Conservation (phyloP, 352 stramenopile genomes). For the Phytophthora sp. region DNA sequence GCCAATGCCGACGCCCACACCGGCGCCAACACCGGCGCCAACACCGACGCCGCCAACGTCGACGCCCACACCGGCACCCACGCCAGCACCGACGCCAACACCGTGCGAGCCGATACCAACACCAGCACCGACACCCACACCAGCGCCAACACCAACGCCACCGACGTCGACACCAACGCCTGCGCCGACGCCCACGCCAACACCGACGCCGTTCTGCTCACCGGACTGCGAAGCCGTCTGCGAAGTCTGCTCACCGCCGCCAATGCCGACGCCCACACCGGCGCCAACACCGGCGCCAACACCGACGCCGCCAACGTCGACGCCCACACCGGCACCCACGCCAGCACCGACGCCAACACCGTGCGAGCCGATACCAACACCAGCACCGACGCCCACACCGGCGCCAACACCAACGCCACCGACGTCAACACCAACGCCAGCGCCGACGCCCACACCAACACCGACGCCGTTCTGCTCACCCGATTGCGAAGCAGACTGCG, state of each 20-base stretch:
- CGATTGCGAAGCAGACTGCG: neutral
- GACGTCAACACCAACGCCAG: neutral
- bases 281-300: neutral
- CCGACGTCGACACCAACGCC: too few species aligned
- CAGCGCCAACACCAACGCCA: too few species aligned
- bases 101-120: too few species aligned
- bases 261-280: too few species aligned
- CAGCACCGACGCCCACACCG: neutral
- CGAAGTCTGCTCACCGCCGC: neutral
- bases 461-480: slow-evolving; percentile 1
- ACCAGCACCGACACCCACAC: too few species aligned
- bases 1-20: too few species aligned
- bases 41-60: too few species aligned
- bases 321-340: neutral
- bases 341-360: neutral
- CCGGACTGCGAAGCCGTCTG: too few species aligned
- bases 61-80: too few species aligned
- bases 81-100: too few species aligned
- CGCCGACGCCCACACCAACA: neutral
- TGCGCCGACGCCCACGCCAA: too few species aligned
- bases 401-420: neutral
- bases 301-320: neutral
- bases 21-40: neutral
- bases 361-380: slow-evolving; percentile 1
- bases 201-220: too few species aligned